These are phyloP conservation scores for Pisolithus microcarpus DNA, from an alignment of 768 basidiomycete genomes.

Conservation along the genomic window DNA sequence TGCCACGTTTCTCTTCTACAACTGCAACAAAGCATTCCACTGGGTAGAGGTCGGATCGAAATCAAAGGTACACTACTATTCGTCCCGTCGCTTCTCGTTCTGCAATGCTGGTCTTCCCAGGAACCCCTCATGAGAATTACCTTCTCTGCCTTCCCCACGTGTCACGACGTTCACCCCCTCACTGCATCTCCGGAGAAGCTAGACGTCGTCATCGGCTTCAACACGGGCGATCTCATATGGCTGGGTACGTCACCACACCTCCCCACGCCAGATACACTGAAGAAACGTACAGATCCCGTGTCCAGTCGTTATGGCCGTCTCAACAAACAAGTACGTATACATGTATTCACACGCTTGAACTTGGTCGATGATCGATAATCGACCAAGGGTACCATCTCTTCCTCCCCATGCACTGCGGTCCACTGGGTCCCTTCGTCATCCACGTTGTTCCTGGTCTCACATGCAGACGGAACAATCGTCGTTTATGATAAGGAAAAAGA, in stretches of 20 bases:
- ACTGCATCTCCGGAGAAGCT: constrained; percentile 75
- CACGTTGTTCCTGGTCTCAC: constrained; percentile 78
- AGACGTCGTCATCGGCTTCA: constrained; percentile 88
- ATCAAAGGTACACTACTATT: constrained; percentile 52
- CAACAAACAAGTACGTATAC: constrained; percentile 64
- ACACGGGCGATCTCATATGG: constrained; percentile 95
- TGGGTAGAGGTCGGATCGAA: constrained; percentile 87
- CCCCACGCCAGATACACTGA: constrained; percentile 6
- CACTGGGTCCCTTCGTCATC: constrained; percentile 80
- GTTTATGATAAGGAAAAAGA: constrained; percentile 90
- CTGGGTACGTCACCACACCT: constrained; percentile 50
- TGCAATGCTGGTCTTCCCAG: constrained; percentile 32
- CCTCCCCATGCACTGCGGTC: constrained; percentile 80
- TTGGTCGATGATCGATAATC: constrained; percentile 3
- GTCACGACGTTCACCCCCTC: constrained; percentile 76
- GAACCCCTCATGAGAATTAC: constrained; percentile 81
- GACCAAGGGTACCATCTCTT: constrained; percentile 64
- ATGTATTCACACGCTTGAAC: not conserved
- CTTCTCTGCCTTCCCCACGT: constrained; percentile 84
- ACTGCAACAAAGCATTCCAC: constrained; percentile 72
- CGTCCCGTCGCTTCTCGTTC: not conserved
- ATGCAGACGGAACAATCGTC: constrained; percentile 84
- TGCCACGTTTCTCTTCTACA: constrained; percentile 80
- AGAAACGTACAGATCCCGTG: constrained; percentile 54
- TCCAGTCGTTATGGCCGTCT: constrained; percentile 76